Percentiles rank a stretch among this genome's conserved stretches.
phyloP scores from a whole-genome alignment of 495 filamentous ascomycete genomes.

The Podospora tetraspora region DNA sequence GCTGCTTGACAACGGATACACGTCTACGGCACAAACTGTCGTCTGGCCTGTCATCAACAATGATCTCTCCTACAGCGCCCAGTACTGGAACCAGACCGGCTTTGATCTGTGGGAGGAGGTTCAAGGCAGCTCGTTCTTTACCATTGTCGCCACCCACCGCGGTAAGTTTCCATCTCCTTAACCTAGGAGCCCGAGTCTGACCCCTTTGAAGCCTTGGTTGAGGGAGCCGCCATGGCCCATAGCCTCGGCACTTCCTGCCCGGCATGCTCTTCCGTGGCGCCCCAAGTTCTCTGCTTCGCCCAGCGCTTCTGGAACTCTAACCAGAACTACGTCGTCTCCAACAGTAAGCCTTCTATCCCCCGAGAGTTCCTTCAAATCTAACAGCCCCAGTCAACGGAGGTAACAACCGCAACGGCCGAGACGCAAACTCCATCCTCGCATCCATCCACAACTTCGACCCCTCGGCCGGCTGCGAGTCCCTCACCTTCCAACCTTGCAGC shows the following conservation, averaged over 20 bases:
- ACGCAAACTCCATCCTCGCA: conserved; percentile 57
- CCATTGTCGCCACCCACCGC: conserved; percentile 37
- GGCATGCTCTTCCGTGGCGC: conserved; percentile 50
- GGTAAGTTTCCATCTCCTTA: conserved; percentile 10
- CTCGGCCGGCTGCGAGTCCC: conserved; percentile 49
- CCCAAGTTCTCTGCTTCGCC: conserved; percentile 56
- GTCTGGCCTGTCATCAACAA: conserved; percentile 63
- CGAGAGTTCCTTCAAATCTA: not conserved
- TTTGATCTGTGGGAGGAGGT: conserved; percentile 74
- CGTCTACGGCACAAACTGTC: conserved; percentile 31
- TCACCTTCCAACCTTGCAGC: conserved; percentile 60
- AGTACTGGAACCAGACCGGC: conserved; percentile 64
- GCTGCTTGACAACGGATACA: conserved; percentile 45
- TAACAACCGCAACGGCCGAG: conserved; percentile 50
- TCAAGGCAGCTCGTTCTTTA: conserved; percentile 56
- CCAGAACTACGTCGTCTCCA: conserved; percentile 53
- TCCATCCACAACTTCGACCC: conserved; percentile 64
- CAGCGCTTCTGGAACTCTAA: conserved; percentile 58
- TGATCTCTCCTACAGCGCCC: conserved; percentile 62
- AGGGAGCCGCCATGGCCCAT: conserved; percentile 55
- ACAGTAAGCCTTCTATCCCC: conserved; percentile 36
- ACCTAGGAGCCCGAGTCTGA: not conserved
- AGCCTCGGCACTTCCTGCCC: conserved; percentile 39
- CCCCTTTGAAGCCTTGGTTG: conserved; percentile 47
- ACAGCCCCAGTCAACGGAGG: conserved; percentile 33